Evolutionary conservation across 1,284 basidiomycete genomes (phyloP), one percentile per base, ranked within the genome.

Genomic region (Somion occarium): DNA sequence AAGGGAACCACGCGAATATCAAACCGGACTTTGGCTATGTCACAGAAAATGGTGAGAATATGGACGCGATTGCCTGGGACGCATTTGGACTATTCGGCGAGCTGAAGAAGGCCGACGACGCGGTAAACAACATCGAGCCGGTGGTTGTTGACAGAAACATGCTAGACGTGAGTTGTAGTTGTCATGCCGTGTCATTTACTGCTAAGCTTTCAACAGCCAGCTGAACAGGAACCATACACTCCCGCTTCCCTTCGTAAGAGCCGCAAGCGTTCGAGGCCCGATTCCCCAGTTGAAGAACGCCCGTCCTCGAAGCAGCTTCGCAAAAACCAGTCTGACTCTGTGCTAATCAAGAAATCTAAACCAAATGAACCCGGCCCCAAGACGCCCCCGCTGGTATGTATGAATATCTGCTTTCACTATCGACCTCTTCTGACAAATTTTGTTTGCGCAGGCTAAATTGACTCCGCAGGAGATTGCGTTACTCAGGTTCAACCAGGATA

Each of bases 21-120:
- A 51, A 47, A 25, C 50, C 50, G 2, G 50, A 51, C 30, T 44
- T 44, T 34, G 38, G 9, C 1, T 44, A 19, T n/a, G 19, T 19
- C 12, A 30, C 27, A 9, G 18, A 22, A 13, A 34, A 41, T 5
- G 13, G 9, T 9, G 7, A 7, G 7, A 9, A 7, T 18, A 5
- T 18, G 15, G 20, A 41, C 39, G 9, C 39, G 5, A 41, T 41
- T 41, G 7, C 9, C 39, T 18, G 39, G 20, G 20, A 41, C 9
- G 25, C 15, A 41, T 15, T 25, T 13, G 38, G 5, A 18, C 7
- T 18, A 23, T 30, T 24, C 20, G 45, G 24, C 11, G 45, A 46
- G 20, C 12, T 30, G 45, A 46, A 46, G 26, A 46, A 46, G 45
- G 15, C 22, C 12, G 9, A 18, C 11, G 20, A 5, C 9, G 9